These are phyloP conservation scores for Blastobotrys robertii DNA, from an alignment of 805 yeast genomes.

Conservation along the genomic window DNA sequence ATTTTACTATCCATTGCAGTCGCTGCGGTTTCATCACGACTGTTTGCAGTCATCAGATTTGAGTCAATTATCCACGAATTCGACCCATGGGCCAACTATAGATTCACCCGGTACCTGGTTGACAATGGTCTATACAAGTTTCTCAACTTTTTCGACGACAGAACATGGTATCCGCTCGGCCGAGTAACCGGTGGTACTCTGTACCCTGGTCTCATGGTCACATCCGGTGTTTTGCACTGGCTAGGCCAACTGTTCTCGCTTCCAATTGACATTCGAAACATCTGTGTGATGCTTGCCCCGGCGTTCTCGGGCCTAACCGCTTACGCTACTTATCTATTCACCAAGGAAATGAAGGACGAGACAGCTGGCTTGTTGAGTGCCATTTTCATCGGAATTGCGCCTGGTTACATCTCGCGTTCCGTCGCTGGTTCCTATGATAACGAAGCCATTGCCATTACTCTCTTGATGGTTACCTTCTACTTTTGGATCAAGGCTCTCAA, in stretches of 20 bases:
- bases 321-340: slow-evolving; percentile 73
- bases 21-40: slow-evolving; percentile 85
- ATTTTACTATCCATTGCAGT: slow-evolving; percentile 74
- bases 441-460: slow-evolving; percentile 96
- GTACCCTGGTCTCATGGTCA: slow-evolving; percentile 97
- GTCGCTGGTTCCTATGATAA: slow-evolving; percentile 99
- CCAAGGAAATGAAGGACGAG: slow-evolving; percentile 81
- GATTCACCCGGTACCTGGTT: slow-evolving; percentile 92
- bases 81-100: slow-evolving; percentile 55
- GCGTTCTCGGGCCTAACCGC: slow-evolving; percentile 93
- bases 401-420: slow-evolving; percentile 95
- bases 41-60: slow-evolving; percentile 92
- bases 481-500: slow-evolving; percentile 93
- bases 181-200: slow-evolving; percentile 98
- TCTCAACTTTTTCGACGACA: slow-evolving; percentile 95
- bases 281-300: slow-evolving; percentile 94
- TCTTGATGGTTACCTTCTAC: slow-evolving; percentile 90
- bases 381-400: slow-evolving; percentile 92
- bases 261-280: slow-evolving; percentile 90
- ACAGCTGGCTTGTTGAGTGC: slow-evolving; percentile 90
- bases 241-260: slow-evolving; percentile 49
- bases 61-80: slow-evolving; percentile 97
- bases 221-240: slow-evolving; percentile 86
- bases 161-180: slow-evolving; percentile 99
- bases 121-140: slow-evolving; percentile 79